phyloP scores from a whole-genome alignment of 2,329 filamentous ascomycete genomes.

The Drechslerella dactyloides region DNA sequence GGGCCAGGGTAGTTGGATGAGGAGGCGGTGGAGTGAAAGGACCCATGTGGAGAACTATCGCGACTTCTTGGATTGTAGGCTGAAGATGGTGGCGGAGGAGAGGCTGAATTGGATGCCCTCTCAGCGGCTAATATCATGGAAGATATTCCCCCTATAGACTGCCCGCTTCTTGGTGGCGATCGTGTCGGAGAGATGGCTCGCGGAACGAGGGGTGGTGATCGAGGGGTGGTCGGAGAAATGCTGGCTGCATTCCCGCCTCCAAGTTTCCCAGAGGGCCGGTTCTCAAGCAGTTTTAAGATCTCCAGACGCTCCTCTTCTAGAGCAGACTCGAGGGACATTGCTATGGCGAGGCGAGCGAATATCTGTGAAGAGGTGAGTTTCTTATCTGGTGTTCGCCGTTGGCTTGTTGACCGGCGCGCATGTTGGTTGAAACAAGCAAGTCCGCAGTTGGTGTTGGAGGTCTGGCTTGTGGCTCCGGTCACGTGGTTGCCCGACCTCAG shows the following conservation, averaged over 20 bases:
- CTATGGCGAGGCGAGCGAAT: slow-evolving; percentile 37
- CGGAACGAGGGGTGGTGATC: slow-evolving; percentile 58
- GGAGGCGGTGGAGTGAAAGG: slow-evolving; percentile 61
- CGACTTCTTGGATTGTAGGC: slow-evolving; percentile 41
- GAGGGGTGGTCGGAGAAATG: slow-evolving; percentile 52
- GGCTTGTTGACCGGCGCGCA: too few species aligned
- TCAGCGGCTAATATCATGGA: slow-evolving; percentile 56
- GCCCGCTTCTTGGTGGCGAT: slow-evolving; percentile 52
- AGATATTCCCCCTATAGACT: slow-evolving; percentile 63
- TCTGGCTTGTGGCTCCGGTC: too few species aligned
- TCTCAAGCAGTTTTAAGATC: slow-evolving; percentile 73
- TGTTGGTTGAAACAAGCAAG: too few species aligned
- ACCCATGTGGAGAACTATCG: slow-evolving; percentile 61
- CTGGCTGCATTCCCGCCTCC: slow-evolving; percentile 48
- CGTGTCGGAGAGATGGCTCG: slow-evolving; percentile 57
- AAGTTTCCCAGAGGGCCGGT: slow-evolving; percentile 56
- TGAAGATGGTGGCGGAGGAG: slow-evolving; percentile 29
- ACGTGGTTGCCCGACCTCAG: too few species aligned
- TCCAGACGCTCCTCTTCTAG: slow-evolving; percentile 78
- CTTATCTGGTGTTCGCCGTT: not conserved
- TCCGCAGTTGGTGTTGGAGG: too few species aligned
- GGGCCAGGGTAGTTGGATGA: slow-evolving; percentile 63
- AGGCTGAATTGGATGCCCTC: slow-evolving; percentile 52
- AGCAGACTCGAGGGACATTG: slow-evolving; percentile 77
- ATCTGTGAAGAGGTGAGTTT: not conserved